A percentile compares a stretch with the other conserved stretches of the same genome.
These are phyloP conservation scores for Lophiotrema nucula DNA, from an alignment of 495 filamentous ascomycete species.

Conservation along the genomic window DNA sequence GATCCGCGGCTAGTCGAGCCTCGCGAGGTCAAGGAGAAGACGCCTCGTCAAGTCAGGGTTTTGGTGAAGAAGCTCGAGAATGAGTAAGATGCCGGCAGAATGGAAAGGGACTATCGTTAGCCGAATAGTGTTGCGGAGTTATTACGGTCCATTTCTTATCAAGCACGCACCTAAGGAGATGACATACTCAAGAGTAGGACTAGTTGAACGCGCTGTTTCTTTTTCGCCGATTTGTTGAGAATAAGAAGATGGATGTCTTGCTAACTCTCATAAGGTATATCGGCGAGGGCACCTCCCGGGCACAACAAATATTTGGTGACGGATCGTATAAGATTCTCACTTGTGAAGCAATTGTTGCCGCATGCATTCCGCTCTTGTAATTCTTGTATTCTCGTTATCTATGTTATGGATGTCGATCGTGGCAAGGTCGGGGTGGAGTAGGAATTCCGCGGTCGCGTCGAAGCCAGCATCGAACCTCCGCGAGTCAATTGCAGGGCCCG, in stretches of 20 bases:
- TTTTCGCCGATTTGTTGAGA: slow-evolving; percentile 26
- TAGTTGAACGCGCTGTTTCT: slow-evolving; percentile 24
- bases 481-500: too few species aligned
- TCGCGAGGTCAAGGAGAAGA: background rate
- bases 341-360: background rate
- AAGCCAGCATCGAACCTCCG: background rate
- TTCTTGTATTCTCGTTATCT: background rate
- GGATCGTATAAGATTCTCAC: too few species aligned
- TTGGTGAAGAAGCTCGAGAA: background rate
- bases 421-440: background rate
- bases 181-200: slow-evolving; percentile 3
- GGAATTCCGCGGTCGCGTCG: background rate
- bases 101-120: background rate
- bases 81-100: background rate
- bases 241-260: slow-evolving; percentile 5
- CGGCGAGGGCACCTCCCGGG: slow-evolving; percentile 1
- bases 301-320: too few species aligned
- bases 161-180: background rate
- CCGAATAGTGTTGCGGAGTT: slow-evolving; percentile 20
- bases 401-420: too few species aligned
- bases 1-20: background rate
- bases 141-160: slow-evolving; percentile 20
- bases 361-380: background rate
- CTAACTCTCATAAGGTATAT: slow-evolving; percentile 17
- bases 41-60: background rate